A percentile compares a stretch with the other conserved stretches of the same genome.
Conservation (phyloP, 2,329 filamentous ascomycete genomes). For the Aspergillus pseudonomiae region DNA sequence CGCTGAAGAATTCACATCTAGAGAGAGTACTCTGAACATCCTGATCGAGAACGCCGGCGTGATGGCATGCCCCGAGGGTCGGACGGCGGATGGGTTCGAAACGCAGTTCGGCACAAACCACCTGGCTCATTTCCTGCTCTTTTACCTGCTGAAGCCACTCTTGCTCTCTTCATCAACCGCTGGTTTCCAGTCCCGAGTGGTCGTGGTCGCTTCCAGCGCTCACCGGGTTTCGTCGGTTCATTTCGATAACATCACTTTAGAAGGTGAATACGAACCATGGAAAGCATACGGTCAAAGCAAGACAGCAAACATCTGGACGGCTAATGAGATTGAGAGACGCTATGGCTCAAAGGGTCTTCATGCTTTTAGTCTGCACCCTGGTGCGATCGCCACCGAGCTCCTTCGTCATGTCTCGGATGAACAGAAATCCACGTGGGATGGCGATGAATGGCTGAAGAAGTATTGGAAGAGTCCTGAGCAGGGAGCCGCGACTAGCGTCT, state of each 20-base stretch:
- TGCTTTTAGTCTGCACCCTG: slow-evolving; percentile 51
- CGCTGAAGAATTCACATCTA: slow-evolving; percentile 14
- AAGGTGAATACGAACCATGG: slow-evolving; percentile 38
- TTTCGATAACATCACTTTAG: slow-evolving; percentile 45
- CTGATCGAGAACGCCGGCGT: slow-evolving; percentile 52
- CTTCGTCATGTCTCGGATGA: slow-evolving; percentile 5
- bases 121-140: slow-evolving; percentile 57
- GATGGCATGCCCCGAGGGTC: slow-evolving; percentile 34
- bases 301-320: slow-evolving; percentile 54
- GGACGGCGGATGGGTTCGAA: slow-evolving; percentile 49
- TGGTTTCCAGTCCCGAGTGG: slow-evolving; percentile 50
- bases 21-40: slow-evolving; percentile 17
- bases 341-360: slow-evolving; percentile 51
- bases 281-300: slow-evolving; percentile 54
- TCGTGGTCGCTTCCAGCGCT: slow-evolving; percentile 49
- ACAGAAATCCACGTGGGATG: neutral
- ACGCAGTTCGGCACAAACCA: slow-evolving; percentile 57
- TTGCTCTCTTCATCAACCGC: slow-evolving; percentile 30
- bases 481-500: slow-evolving; percentile 31
- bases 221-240: slow-evolving; percentile 43
- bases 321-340: slow-evolving; percentile 54
- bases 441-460: neutral
- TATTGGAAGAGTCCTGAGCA: slow-evolving; percentile 20
- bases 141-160: slow-evolving; percentile 49
- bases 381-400: slow-evolving; percentile 26